A percentile compares a stretch with the other conserved stretches of the same genome.
Conservation (phyloP, 1,284 basidiomycete genomes). For the Pascua sp. region DNA sequence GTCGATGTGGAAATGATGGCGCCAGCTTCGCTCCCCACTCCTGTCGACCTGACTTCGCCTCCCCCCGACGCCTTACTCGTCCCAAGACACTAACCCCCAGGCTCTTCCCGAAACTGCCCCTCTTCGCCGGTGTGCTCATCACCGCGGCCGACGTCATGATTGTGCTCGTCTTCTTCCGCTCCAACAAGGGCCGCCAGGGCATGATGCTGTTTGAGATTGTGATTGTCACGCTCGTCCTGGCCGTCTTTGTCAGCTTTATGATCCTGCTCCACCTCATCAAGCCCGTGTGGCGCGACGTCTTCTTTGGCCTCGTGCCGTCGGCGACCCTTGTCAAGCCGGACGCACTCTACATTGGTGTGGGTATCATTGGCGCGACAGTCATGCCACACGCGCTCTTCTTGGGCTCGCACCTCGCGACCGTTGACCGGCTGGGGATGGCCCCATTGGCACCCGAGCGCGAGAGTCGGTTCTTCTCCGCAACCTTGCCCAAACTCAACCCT, state of each 20-base stretch:
- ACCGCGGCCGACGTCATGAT: constrained; percentile 81
- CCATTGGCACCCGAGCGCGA: constrained; percentile 31
- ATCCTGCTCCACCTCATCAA: constrained; percentile 71
- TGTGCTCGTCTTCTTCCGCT: constrained; percentile 46
- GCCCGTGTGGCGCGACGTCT: constrained; percentile 73
- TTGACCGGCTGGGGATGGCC: constrained; percentile 60
- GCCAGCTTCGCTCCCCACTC: too few relatives aligned
- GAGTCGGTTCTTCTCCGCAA: too few relatives aligned
- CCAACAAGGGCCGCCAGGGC: constrained; percentile 40
- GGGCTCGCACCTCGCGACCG: constrained; percentile 77
- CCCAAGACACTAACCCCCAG: too few relatives aligned
- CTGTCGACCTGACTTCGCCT: too few relatives aligned
- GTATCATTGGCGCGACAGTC: constrained; percentile 65
- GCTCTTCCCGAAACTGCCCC: constrained; percentile 71
- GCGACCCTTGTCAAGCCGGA: constrained; percentile 46
- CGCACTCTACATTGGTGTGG: constrained; percentile 71
- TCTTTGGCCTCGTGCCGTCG: constrained; percentile 82
- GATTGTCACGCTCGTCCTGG: constrained; percentile 65
- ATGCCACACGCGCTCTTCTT: constrained; percentile 88
- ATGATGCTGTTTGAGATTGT: constrained; percentile 67
- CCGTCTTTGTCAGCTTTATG: constrained; percentile 76
- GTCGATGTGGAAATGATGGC: too few relatives aligned
- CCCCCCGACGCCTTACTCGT: too few relatives aligned
- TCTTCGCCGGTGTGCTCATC: constrained; percentile 77
- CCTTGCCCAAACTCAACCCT: constrained; percentile 24